These are phyloP conservation scores for Raffaelea arxii DNA, from an alignment of 2,329 filamentous ascomycete genomes.

Conservation along the genomic window DNA sequence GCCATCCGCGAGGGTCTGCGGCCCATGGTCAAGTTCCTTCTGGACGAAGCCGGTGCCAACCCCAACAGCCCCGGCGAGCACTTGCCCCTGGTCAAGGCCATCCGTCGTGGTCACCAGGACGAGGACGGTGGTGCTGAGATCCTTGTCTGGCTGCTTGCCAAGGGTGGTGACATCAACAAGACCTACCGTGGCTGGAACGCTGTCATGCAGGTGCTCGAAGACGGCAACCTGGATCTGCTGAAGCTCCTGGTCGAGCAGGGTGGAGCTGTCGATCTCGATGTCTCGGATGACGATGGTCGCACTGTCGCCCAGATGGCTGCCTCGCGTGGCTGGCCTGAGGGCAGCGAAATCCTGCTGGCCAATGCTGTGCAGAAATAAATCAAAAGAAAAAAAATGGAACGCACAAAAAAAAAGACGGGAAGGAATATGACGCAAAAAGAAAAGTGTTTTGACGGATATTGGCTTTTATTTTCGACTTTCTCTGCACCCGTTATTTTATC, in stretches of 20 bases:
- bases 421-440: neutral
- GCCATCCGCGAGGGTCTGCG: constrained; percentile 28
- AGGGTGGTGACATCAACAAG: constrained; percentile 59
- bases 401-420: neutral
- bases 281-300: constrained; percentile 17
- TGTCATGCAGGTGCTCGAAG: constrained; percentile 56
- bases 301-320: constrained; percentile 47
- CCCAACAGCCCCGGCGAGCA: constrained; percentile 50
- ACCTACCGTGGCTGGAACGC: constrained; percentile 58
- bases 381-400: neutral
- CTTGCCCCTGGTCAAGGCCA: constrained; percentile 59
- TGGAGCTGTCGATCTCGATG: constrained; percentile 15
- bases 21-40: constrained; percentile 42
- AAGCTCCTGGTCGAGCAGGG: constrained; percentile 33
- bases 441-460: neutral
- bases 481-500: too few relatives aligned
- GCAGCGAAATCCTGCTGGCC: constrained; percentile 32
- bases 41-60: constrained; percentile 15
- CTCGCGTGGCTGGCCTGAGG: constrained; percentile 49
- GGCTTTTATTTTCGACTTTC: too few relatives aligned
- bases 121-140: constrained; percentile 53
- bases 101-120: constrained; percentile 45
- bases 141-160: constrained; percentile 37
- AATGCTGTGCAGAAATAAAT: constrained; percentile 4
- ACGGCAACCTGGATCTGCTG: constrained; percentile 47